A percentile compares a stretch with the other conserved stretches of the same genome.
phyloP scores from a whole-genome alignment of 805 yeast genomes.

The Metahyphopichia silvanorum region DNA sequence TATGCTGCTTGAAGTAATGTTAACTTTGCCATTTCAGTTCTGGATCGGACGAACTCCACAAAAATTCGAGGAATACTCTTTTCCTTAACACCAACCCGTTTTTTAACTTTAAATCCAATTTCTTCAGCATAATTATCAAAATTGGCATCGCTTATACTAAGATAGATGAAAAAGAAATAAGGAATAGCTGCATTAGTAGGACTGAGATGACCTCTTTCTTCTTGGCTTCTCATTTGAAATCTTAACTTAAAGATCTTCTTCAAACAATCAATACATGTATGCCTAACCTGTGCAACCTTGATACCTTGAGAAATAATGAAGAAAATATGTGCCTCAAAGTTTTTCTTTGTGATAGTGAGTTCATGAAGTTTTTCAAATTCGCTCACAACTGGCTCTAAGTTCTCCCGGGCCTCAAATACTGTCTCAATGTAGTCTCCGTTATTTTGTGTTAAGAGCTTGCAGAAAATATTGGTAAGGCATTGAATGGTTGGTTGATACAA shows the following conservation, averaged over 20 bases:
- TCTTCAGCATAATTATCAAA: slow-evolving; percentile 22
- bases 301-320: slow-evolving; percentile 54
- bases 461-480: slow-evolving; percentile 24
- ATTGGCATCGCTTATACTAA: slow-evolving; percentile 20
- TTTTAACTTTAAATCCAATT: slow-evolving; percentile 13
- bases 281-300: slow-evolving; percentile 53
- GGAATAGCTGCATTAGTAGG: slow-evolving; percentile 11
- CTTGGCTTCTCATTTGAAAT: slow-evolving; percentile 25
- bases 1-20: slow-evolving; percentile 27
- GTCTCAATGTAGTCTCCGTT: slow-evolving; percentile 16
- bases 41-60: slow-evolving; percentile 20
- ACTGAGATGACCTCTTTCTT: slow-evolving; percentile 5
- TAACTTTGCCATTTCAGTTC: slow-evolving; percentile 15
- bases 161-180: slow-evolving; percentile 31
- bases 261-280: slow-evolving; percentile 45
- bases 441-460: slow-evolving; percentile 18
- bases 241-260: slow-evolving; percentile 42
- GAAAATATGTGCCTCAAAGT: slow-evolving; percentile 51
- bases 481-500: slow-evolving; percentile 32
- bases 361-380: slow-evolving; percentile 42
- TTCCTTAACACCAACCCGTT: slow-evolving; percentile 9
- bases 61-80: slow-evolving; percentile 25
- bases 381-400: slow-evolving; percentile 39
- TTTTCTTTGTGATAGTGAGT: slow-evolving; percentile 37
- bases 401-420: slow-evolving; percentile 27